Evolutionary conservation across 495 filamentous ascomycete genomes (phyloP).

Genomic region (Penicillium cataractarum): DNA sequence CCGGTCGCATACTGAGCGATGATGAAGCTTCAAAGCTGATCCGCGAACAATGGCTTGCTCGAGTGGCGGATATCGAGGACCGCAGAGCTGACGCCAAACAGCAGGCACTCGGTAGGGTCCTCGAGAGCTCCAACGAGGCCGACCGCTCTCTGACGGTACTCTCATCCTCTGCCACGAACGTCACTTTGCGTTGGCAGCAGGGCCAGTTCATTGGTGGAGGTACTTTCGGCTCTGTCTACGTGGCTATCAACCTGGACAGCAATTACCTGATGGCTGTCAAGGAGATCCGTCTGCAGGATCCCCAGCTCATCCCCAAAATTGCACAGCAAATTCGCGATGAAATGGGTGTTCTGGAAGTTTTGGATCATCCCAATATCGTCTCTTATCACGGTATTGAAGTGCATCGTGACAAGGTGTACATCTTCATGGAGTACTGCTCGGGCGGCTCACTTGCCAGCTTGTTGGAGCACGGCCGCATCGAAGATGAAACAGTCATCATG

Average conservation of each 20-base stretch:
- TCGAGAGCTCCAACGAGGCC: conserved; percentile 93
- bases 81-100: conserved; percentile 79
- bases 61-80: conserved; percentile 76
- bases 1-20: conserved; percentile 78
- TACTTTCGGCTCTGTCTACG: conserved; percentile 96
- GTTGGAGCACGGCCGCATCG: conserved; percentile 93
- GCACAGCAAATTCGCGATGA: conserved; percentile 93
- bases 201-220: conserved; percentile 96
- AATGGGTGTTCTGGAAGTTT: conserved; percentile 91
- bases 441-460: conserved; percentile 90
- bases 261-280: conserved; percentile 98
- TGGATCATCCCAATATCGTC: conserved; percentile 97
- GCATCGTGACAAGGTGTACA: conserved; percentile 96
- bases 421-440: conserved; percentile 99
- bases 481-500: conserved; percentile 97
- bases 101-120: conserved; percentile 82
- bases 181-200: conserved; percentile 95
- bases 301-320: conserved; percentile 91
- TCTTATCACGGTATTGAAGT: conserved; percentile 98
- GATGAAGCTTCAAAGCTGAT: conserved; percentile 77
- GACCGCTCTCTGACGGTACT: conserved; percentile 93
- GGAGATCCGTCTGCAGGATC: conserved; percentile 96
- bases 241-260: conserved; percentile 94
- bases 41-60: conserved; percentile 69
- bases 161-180: conserved; percentile 91